Percentiles rank a stretch among this genome's conserved stretches.
These are phyloP conservation scores for Citrus reticulata DNA, from an alignment of 345 rosid species.

Conservation along the genomic window DNA sequence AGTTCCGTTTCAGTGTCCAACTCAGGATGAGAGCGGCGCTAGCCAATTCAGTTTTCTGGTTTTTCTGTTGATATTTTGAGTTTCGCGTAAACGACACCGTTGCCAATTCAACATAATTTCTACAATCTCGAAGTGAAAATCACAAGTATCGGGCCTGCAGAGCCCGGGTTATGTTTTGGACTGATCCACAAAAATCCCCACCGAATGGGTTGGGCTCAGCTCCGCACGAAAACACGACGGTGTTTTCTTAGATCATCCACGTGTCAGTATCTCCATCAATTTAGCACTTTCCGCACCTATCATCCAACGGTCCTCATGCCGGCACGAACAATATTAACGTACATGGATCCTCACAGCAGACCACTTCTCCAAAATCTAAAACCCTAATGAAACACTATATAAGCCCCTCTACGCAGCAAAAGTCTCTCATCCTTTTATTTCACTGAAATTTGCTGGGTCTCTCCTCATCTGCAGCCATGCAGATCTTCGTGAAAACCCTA, in stretches of 20 bases:
- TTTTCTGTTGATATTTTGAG: not conserved
- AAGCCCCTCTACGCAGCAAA: not conserved
- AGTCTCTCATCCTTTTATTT: not conserved
- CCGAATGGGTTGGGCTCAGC: not conserved
- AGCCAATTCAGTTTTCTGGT: not conserved
- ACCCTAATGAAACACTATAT: slow-evolving; percentile 21
- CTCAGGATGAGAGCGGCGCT: too few relatives aligned
- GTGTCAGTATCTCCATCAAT: not conserved
- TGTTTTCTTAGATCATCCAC: not conserved
- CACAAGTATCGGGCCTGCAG: not conserved
- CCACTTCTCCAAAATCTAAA: not conserved
- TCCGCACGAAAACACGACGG: not conserved
- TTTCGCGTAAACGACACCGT: not conserved
- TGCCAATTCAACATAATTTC: too few relatives aligned
- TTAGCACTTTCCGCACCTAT: not conserved
- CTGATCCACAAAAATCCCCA: not conserved
- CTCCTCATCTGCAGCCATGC: slow-evolving; percentile 29
- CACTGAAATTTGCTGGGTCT: not conserved
- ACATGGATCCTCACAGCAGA: not conserved
- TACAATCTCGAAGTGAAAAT: too few relatives aligned
- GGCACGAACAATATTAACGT: not conserved
- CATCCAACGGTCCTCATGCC: not conserved
- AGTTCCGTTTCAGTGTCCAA: not conserved
- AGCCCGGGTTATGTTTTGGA: not conserved
- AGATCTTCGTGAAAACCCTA: slow-evolving; percentile 76